Evolutionary conservation across 495 filamentous ascomycete species (phyloP).

Genomic region (Daldinia grandis): DNA sequence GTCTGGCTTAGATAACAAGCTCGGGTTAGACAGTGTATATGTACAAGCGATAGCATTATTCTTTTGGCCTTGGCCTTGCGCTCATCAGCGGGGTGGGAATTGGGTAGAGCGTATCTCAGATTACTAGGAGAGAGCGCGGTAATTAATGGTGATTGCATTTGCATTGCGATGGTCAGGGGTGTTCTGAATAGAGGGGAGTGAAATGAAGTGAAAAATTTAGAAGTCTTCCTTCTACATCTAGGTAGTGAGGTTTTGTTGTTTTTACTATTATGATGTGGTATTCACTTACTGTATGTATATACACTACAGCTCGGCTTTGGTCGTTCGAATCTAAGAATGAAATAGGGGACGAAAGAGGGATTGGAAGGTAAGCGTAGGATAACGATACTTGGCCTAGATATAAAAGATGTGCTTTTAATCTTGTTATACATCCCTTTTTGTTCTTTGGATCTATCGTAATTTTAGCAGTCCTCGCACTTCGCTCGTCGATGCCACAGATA

Average conservation of each 20-base stretch:
- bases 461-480: not conserved
- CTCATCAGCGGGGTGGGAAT: not conserved
- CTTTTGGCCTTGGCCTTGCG: not conserved
- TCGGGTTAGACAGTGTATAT: not conserved
- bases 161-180: not conserved
- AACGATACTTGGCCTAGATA: not conserved
- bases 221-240: not conserved
- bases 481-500: not conserved
- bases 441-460: not conserved
- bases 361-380: not conserved
- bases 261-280: too few relatives aligned
- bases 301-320: too few relatives aligned
- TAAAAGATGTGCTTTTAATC: not conserved
- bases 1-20: not conserved
- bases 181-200: not conserved
- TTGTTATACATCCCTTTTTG: not conserved
- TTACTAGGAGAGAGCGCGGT: not conserved
- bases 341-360: not conserved
- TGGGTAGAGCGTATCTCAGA: not conserved
- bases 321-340: too few relatives aligned
- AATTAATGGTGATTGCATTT: not conserved
- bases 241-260: too few relatives aligned
- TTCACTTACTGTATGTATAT: too few relatives aligned
- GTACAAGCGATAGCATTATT: not conserved
- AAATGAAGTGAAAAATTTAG: not conserved